These are phyloP conservation scores for Pythium grandisporangium DNA, from an alignment of 352 stramenopile species.

Conservation along the genomic window DNA sequence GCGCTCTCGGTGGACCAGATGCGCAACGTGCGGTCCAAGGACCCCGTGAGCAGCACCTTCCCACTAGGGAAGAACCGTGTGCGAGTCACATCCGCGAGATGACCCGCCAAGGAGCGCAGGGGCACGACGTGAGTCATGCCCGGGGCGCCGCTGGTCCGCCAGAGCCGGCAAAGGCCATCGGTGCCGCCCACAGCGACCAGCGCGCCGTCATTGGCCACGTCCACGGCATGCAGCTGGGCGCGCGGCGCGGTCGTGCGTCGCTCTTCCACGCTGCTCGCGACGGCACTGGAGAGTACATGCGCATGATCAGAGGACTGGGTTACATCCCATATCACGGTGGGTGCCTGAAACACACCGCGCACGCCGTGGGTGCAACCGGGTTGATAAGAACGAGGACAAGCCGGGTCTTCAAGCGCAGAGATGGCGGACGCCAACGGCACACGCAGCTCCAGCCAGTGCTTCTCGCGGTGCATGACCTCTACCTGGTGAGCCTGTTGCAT, in stretches of 20 bases:
- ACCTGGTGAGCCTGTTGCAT: conserved; percentile 18
- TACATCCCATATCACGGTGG: conserved; percentile 25
- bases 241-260: no score
- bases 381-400: no score
- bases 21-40: conserved; percentile 62
- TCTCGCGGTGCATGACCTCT: conserved; percentile 20
- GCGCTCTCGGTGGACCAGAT: conserved; percentile 49
- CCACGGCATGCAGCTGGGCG: conserved; percentile 35
- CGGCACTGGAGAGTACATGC: no score
- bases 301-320: conserved; percentile 1
- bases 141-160: conserved; percentile 22
- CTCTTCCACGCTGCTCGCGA: no score
- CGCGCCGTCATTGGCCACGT: conserved; percentile 40
- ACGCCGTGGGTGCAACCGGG: background rate
- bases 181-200: conserved; percentile 39
- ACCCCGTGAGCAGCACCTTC: conserved; percentile 56
- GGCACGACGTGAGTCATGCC: no score
- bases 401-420: background rate
- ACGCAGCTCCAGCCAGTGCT: conserved; percentile 40
- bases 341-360: conserved; percentile 41
- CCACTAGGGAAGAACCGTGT: conserved; percentile 62
- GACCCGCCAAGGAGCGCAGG: conserved; percentile 28
- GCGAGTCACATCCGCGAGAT: conserved; percentile 52
- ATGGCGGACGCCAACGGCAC: conserved; percentile 2
- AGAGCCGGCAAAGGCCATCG: conserved; percentile 44